Evolutionary conservation across 225 moss, liverwort and hornwort species (phyloP).

Genomic region (Sphagnum tenellum): DNA sequence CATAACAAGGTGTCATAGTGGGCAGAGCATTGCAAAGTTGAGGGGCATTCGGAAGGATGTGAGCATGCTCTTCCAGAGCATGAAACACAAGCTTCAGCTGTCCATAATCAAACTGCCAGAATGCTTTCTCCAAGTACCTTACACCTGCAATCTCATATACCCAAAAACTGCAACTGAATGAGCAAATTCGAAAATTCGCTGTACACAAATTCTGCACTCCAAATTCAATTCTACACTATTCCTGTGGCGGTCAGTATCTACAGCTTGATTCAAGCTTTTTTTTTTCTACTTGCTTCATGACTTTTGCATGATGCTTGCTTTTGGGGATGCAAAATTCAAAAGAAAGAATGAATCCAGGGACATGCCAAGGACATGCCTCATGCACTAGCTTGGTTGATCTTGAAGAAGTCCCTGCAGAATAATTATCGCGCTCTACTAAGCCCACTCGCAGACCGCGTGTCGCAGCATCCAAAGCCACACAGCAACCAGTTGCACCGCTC

Average conservation of each 20-base stretch:
- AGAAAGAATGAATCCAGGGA: neutral
- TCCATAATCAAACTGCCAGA: slow-evolving; percentile 87
- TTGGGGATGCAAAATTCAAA: too few species aligned
- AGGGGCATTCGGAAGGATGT: slow-evolving; percentile 80
- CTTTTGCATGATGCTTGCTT: neutral
- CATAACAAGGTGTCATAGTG: slow-evolving; percentile 97
- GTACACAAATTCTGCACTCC: too few species aligned
- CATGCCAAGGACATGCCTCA: slow-evolving; percentile 29
- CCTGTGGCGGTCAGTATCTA: too few species aligned
- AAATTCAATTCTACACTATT: too few species aligned
- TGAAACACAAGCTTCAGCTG: slow-evolving; percentile 96
- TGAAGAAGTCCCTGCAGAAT: slow-evolving; percentile 84
- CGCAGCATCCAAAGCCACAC: slow-evolving; percentile 84
- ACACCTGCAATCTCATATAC: slow-evolving; percentile 30
- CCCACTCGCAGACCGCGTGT: slow-evolving; percentile 91
- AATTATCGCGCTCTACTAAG: slow-evolving; percentile 93
- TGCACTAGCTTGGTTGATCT: slow-evolving; percentile 97
- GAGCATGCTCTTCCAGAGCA: slow-evolving; percentile 76
- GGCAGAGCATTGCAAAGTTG: slow-evolving; percentile 89
- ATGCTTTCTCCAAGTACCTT: slow-evolving; percentile 90
- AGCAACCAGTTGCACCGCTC: slow-evolving; percentile 89
- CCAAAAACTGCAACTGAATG: too few species aligned
- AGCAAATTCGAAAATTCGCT: too few species aligned
- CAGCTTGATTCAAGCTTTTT: too few species aligned
- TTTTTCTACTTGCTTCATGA: neutral